phyloP scores from a whole-genome alignment of 345 rosid species.

The Gossypioides kirkii region DNA sequence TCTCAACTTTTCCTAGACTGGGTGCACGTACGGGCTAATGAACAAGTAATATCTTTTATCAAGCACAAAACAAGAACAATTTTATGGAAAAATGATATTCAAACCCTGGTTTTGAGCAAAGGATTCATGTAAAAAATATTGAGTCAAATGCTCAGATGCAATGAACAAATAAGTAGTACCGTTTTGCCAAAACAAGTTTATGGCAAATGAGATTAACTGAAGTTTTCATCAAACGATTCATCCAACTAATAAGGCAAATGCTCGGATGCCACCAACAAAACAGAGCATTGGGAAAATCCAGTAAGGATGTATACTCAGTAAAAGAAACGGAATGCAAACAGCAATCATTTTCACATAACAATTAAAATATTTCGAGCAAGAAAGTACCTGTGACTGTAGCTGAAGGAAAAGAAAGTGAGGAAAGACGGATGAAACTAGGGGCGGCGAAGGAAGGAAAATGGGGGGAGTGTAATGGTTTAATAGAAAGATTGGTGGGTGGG shows the following conservation, averaged over 20 bases:
- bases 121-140: too few relatives aligned
- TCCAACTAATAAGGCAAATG: not conserved
- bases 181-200: not conserved
- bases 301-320: not conserved
- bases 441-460: not conserved
- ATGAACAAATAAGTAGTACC: not conserved
- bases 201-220: not conserved
- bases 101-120: not conserved
- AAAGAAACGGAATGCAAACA: not conserved
- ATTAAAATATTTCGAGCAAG: not conserved
- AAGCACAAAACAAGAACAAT: not conserved
- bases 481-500: constrained; percentile 12
- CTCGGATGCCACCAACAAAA: not conserved
- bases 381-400: not conserved
- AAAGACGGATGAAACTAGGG: not conserved
- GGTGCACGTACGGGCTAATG: not conserved
- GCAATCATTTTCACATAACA: not conserved
- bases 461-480: constrained; percentile 19
- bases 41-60: not conserved
- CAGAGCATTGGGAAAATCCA: not conserved
- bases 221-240: not conserved
- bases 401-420: not conserved
- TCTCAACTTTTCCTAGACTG: not conserved
- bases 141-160: not conserved
- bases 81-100: not conserved